phyloP scores from a whole-genome alignment of 2,329 filamentous ascomycete genomes.

The Alternaria brassicicola region DNA sequence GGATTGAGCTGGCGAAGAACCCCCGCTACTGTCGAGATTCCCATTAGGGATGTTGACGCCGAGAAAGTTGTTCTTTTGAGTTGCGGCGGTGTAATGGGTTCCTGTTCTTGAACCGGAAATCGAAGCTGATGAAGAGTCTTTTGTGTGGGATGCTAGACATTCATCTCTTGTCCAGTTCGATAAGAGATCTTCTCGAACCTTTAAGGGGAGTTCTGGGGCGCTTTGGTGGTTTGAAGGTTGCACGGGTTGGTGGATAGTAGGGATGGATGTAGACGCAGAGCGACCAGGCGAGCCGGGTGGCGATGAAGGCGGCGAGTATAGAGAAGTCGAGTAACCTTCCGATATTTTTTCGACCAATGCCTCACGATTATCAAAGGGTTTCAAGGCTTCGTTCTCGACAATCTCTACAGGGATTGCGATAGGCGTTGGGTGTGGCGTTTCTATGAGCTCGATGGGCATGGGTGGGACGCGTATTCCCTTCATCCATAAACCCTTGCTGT shows the following conservation, averaged over 20 bases:
- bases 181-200: slow-evolving; percentile 76
- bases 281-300: slow-evolving; percentile 73
- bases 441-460: slow-evolving; percentile 65
- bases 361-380: slow-evolving; percentile 76
- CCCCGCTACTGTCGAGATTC: slow-evolving; percentile 39
- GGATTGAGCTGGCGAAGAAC: slow-evolving; percentile 42
- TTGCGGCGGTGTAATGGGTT: slow-evolving; percentile 30
- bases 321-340: slow-evolving; percentile 68
- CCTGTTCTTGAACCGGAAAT: slow-evolving; percentile 72
- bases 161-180: slow-evolving; percentile 79
- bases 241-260: slow-evolving; percentile 46
- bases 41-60: slow-evolving; percentile 60
- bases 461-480: slow-evolving; percentile 75
- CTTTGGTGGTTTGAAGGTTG: slow-evolving; percentile 31
- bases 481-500: slow-evolving; percentile 78
- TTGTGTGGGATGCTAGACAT: slow-evolving; percentile 71
- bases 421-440: slow-evolving; percentile 35
- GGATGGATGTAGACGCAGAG: slow-evolving; percentile 59
- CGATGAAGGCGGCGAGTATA: slow-evolving; percentile 70
- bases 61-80: slow-evolving; percentile 53
- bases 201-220: slow-evolving; percentile 64
- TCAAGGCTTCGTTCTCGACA: slow-evolving; percentile 53
- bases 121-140: slow-evolving; percentile 73
- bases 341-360: slow-evolving; percentile 77
- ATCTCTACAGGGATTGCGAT: slow-evolving; percentile 31